Percentiles rank a stretch among this genome's conserved stretches.
These are phyloP conservation scores for Fragilariopsis cylindrus DNA, from an alignment of 108 stramenopile genomes.

Conservation along the genomic window DNA sequence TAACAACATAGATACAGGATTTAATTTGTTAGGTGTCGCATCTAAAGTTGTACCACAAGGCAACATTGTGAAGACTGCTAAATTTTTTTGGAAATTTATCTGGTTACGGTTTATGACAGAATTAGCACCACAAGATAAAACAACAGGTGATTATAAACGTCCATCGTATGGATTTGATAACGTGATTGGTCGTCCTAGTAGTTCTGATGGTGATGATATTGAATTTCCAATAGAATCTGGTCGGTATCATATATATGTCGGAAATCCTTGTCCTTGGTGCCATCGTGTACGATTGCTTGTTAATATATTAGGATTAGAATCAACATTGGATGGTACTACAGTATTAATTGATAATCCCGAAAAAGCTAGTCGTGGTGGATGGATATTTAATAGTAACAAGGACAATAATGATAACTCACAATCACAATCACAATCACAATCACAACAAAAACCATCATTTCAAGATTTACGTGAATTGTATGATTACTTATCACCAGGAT, in stretches of 20 bases:
- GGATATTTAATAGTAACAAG: constrained; percentile 56
- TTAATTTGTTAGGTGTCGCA: constrained; percentile 61
- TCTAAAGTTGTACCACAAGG: constrained; percentile 63
- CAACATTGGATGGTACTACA: constrained; percentile 55
- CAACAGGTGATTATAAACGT: constrained; percentile 48
- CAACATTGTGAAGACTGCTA: constrained; percentile 48
- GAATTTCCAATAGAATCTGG: constrained; percentile 51
- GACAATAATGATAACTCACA: not conserved
- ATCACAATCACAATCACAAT: constrained; percentile 5
- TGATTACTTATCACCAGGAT: constrained; percentile 58
- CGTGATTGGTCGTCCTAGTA: constrained; percentile 4
- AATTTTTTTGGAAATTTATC: constrained; percentile 55
- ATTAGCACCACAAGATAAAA: constrained; percentile 55
- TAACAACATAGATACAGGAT: constrained; percentile 39
- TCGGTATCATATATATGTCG: constrained; percentile 90
- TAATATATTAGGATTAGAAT: constrained; percentile 44
- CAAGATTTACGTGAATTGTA: constrained; percentile 51
- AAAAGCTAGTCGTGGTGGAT: constrained; percentile 86
- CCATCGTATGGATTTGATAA: constrained; percentile 43
- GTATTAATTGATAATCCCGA: constrained; percentile 73
- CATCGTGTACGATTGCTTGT: constrained; percentile 63
- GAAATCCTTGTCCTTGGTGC: constrained; percentile 93
- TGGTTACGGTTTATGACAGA: constrained; percentile 65
- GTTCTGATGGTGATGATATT: not conserved
- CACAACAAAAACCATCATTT: constrained; percentile 20